Evolutionary conservation across 441 rosid species (phyloP), one percentile per base, ranked within the genome.

Genomic region (Populus hybrid): DNA sequence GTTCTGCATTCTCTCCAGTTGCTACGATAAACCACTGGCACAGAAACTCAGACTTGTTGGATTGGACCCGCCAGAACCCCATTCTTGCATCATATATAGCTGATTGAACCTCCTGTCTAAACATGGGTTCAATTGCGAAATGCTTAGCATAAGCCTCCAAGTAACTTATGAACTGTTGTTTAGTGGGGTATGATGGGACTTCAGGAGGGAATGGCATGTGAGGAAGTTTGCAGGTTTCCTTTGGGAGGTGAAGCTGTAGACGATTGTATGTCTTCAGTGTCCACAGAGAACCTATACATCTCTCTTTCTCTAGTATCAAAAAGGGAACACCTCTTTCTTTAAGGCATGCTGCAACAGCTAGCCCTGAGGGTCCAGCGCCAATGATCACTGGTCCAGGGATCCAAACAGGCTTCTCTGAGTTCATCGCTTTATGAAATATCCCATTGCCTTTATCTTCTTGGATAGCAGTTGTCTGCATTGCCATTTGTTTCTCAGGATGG

Each of bases 311-410:
- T 0, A 94, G 88, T 63, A 92, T 87, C 73, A 92, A 76, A 76
- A 87, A 81, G 0, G 88, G 81, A 16, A 94, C 75, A 2, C 83
- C 85, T 72, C 73, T 84, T 16, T 82, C 69, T 72, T 86, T 83
- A 28, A 93, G 91, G 80, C 95, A 93, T 6, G 91, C 97, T 2
- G 95, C 97, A 3, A 82, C 76, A 12, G 97, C 97, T 7, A 93
- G 79, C 5, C 98, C 98, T 0, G 97, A 89, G 9, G 98, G 98
- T 14, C 98, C 97, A 2, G 97, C 94, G 16, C 98, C 97, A 14
- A 93, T 86, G 68, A 92, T 89, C 76, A 92, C 78, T n/a, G 97
- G 88, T 59, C 91, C 90, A 0, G 82, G 80, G 23, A 88, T 84
- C 85, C 82, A 53, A 34, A 80, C 32, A 63, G 67, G 6, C 64